Evolutionary conservation across 805 yeast genomes (phyloP), one percentile per base, ranked within the genome.

Genomic region (Lachancea meyersii): DNA sequence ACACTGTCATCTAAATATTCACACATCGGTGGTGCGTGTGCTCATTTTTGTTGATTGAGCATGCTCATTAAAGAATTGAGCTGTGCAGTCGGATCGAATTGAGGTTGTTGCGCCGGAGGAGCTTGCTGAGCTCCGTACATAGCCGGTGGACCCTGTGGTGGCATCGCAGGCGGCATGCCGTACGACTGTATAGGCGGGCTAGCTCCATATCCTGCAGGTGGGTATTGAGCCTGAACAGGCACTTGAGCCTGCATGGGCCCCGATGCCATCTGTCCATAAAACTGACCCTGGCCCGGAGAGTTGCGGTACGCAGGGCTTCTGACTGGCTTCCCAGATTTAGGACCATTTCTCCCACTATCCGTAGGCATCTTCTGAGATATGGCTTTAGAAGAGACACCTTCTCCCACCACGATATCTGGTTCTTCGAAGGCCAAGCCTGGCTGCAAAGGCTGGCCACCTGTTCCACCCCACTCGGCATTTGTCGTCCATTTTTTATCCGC

Each of bases 371-470:
- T 85, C 65, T 80, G 80, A 9, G 94, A 82, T 65, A 86, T 86
- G 16, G 96, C 88, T 63, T 89, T 89, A 3, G 96, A 86, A 1
- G 95, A 82, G 38, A 86, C 85, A 48, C 97, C 97, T 37, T 86
- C 80, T 39, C 97, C 97, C 42, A 93, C 86, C 61, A 89, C 96
- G 54, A 91, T 93, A 67, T 93, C 98, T 2, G 98, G 98, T 66
- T 93, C 98, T 62, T 93, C 97, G 60, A 93, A 77, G 13, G 82
- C 86, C 56, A 86, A 67, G 40, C 95, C 95, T 33, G 86, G 73
- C 46, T 69, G 79, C 47, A 93, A 64, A 7, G 89, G 87, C 57
- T 73, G 76, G 16, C 96, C 97, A 39, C 91, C 95, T 33, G 96
- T 84, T 54, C 98, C 98, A 51, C 98, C 98, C 88, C 95, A 88